Percentiles rank a stretch among this genome's conserved stretches.
Evolutionary conservation across 805 yeast genomes (phyloP).

Genomic region (Saccharomyces jurei): DNA sequence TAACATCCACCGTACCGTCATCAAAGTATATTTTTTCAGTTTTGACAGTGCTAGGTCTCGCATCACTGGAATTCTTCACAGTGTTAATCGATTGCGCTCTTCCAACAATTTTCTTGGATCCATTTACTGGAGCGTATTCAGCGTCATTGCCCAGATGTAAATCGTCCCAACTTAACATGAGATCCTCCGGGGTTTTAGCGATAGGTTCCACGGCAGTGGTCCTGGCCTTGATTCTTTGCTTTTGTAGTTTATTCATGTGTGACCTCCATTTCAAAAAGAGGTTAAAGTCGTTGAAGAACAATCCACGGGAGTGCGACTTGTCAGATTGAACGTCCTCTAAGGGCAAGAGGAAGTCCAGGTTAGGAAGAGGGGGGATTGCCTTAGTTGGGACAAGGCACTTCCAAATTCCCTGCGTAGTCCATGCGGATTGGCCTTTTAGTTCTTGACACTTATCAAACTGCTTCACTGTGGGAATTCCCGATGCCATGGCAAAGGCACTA

Average conservation of each 20-base stretch:
- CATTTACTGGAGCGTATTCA: background rate
- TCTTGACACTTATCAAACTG: conserved; percentile 58
- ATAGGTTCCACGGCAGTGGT: background rate
- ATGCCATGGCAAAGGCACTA: background rate
- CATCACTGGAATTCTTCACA: conserved; percentile 31
- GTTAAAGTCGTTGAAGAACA: conserved; percentile 57
- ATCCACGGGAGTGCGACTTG: conserved; percentile 40
- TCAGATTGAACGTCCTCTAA: conserved; percentile 52
- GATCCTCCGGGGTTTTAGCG: conserved; percentile 19
- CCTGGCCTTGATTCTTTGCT: conserved; percentile 1
- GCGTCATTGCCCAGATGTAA: conserved; percentile 4
- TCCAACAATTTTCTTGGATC: conserved; percentile 30
- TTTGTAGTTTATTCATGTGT: conserved; percentile 39
- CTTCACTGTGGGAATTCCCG: conserved; percentile 40
- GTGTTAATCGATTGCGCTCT: conserved; percentile 29
- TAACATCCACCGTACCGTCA: conserved; percentile 33
- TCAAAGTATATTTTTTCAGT: conserved; percentile 32
- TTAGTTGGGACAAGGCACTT: conserved; percentile 71
- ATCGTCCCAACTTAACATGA: conserved; percentile 10
- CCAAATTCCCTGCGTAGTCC: conserved; percentile 88
- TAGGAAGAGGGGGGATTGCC: conserved; percentile 12
- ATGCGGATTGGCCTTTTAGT: conserved; percentile 60
- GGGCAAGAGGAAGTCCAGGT: conserved; percentile 34
- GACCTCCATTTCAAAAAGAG: conserved; percentile 61
- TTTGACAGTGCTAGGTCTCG: conserved; percentile 39